Evolutionary conservation across 352 stramenopile species (phyloP).

Genomic region (Globisporangium spinosum): DNA sequence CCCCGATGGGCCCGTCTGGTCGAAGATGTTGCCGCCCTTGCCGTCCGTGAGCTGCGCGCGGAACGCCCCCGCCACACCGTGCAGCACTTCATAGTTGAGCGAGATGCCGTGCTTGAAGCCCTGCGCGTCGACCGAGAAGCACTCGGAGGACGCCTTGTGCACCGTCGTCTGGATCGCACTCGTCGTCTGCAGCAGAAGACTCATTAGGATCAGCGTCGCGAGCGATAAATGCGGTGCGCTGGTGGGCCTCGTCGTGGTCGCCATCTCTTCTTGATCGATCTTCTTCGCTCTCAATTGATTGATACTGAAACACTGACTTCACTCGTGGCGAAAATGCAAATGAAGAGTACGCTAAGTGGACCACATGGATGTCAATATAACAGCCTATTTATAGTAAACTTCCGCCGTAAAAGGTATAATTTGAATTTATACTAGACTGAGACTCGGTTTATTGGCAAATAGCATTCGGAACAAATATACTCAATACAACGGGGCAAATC

Average conservation of each 20-base stretch:
- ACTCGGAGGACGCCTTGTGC: constrained; percentile 42
- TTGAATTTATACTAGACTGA: background rate
- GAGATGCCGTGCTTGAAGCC: constrained; percentile 81
- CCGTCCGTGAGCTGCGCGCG: constrained; percentile 62
- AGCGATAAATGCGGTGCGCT: background rate
- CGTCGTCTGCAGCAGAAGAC: constrained; percentile 11
- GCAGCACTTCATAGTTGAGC: constrained; percentile 82
- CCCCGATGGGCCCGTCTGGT: constrained; percentile 44
- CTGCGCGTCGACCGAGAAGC: constrained; percentile 68
- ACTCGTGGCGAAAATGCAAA: background rate
- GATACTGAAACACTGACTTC: background rate
- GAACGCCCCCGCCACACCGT: constrained; percentile 67
- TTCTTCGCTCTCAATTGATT: background rate
- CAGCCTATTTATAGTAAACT: background rate
- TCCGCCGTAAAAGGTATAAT: background rate
- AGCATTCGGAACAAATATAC: too few species aligned
- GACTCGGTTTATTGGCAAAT: background rate
- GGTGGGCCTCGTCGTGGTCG: background rate
- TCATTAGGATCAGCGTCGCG: constrained; percentile 21
- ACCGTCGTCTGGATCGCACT: constrained; percentile 51
- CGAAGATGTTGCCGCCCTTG: constrained; percentile 54
- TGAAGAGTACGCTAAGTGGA: background rate
- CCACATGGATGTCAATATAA: background rate
- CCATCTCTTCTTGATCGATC: constrained; percentile 3
- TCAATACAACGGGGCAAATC: background rate